Evolutionary conservation across 2,329 filamentous ascomycete species (phyloP).

Genomic region (Diplodia mutila): DNA sequence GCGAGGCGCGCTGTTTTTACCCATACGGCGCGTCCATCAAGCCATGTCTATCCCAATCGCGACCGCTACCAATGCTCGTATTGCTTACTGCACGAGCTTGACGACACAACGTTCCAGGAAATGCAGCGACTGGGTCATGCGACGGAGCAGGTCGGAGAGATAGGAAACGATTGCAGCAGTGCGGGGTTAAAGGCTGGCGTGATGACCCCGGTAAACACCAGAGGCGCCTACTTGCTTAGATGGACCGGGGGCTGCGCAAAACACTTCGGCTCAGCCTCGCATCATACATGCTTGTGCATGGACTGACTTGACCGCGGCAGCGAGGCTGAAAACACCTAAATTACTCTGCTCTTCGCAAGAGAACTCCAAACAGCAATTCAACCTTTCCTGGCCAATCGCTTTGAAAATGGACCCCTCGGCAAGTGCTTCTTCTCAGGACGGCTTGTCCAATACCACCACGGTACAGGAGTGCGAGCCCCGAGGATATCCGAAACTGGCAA

Average conservation of each 20-base stretch:
- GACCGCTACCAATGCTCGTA: not conserved
- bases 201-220: not conserved
- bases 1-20: not conserved
- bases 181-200: not conserved
- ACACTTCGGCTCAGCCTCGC: not conserved
- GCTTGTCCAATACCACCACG: not conserved
- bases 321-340: too few relatives aligned
- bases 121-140: not conserved
- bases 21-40: not conserved
- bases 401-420: not conserved
- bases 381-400: not conserved
- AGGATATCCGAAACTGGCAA: too few relatives aligned
- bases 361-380: too few relatives aligned
- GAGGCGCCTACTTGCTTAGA: too few relatives aligned
- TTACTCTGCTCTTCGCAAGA: not conserved
- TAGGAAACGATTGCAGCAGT: not conserved
- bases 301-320: not conserved
- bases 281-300: not conserved
- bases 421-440: not conserved
- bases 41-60: not conserved
- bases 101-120: not conserved
- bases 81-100: not conserved
- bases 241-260: too few relatives aligned
- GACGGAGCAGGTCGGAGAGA: not conserved
- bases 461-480: not conserved